These are phyloP conservation scores for Rhododendron griersonianum DNA, from an alignment of 148 eudicot species.

Conservation along the genomic window DNA sequence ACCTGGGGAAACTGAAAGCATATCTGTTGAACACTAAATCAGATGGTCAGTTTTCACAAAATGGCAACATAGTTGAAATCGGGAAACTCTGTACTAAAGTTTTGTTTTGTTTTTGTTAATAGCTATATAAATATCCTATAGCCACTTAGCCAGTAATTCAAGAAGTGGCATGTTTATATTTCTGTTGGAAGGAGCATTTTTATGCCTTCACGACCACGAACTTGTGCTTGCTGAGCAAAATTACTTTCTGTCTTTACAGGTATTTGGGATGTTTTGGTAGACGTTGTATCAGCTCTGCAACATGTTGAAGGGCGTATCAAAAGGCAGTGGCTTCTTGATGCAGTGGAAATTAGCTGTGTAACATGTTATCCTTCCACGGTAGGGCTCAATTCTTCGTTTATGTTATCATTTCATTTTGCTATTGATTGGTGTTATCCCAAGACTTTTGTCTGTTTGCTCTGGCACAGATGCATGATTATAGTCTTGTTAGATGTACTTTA, in stretches of 20 bases:
- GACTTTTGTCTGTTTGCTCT: neutral
- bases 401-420: neutral
- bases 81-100: neutral
- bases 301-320: conserved; percentile 49
- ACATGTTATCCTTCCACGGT: conserved; percentile 86
- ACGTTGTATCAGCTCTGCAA: conserved; percentile 61
- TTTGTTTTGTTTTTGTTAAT: neutral
- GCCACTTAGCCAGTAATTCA: neutral
- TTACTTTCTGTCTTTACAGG: conserved; percentile 33
- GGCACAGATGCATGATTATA: neutral
- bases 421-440: neutral
- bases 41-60: conserved; percentile 46
- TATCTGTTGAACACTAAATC: conserved; percentile 43
- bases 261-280: conserved; percentile 69
- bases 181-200: neutral
- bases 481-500: neutral
- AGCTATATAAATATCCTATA: neutral
- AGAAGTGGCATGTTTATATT: neutral
- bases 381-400: conserved; percentile 8
- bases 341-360: conserved; percentile 74
- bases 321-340: conserved; percentile 82
- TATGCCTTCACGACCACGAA: neutral
- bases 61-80: neutral
- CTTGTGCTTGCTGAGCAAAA: neutral
- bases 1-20: conserved; percentile 66